Percentiles rank a stretch among this genome's conserved stretches.
Evolutionary conservation across 2,329 filamentous ascomycete genomes (phyloP).

Genomic region (Apiospora kogelbergensis): DNA sequence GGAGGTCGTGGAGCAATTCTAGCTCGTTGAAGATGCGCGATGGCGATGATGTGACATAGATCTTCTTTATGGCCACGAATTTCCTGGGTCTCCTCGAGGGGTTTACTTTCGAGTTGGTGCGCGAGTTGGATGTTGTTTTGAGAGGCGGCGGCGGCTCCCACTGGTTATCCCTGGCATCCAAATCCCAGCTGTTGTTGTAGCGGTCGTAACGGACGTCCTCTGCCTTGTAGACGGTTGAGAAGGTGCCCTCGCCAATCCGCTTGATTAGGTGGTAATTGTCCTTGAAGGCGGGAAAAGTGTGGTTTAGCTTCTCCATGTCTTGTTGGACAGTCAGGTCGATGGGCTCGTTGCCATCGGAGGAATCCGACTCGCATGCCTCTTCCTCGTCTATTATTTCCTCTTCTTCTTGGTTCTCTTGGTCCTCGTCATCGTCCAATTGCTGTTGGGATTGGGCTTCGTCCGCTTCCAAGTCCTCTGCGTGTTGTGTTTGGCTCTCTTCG

Average conservation of each 20-base stretch:
- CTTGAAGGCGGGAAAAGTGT: conserved; percentile 80
- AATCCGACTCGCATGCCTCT: conserved; percentile 44
- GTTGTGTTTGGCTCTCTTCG: conserved; percentile 25
- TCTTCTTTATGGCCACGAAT: conserved; percentile 98
- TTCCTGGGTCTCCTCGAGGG: conserved; percentile 50
- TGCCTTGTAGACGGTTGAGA: conserved; percentile 98
- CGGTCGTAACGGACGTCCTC: conserved; percentile 85
- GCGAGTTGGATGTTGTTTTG: conserved; percentile 48
- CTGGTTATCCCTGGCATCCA: conserved; percentile 61
- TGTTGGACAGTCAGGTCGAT: conserved; percentile 71
- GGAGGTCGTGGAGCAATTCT: conserved; percentile 85
- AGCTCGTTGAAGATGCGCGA: conserved; percentile 94
- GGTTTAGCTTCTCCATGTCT: conserved; percentile 84
- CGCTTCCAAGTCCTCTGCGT: conserved; percentile 31
- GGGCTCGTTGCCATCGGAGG: conserved; percentile 59
- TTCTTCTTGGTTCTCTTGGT: conserved; percentile 37
- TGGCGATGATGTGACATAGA: conserved; percentile 96
- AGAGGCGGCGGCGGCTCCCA: conserved; percentile 71
- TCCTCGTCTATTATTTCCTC: conserved; percentile 33
- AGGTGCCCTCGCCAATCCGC: conserved; percentile 96
- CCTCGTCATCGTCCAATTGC: conserved; percentile 27
- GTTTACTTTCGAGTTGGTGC: conserved; percentile 32
- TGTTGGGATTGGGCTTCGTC: conserved; percentile 29
- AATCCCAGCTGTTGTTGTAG: conserved; percentile 86
- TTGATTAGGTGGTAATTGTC: conserved; percentile 89